These are phyloP conservation scores for Diaporthe sp. DNA, from an alignment of 2,329 filamentous ascomycete species.

Conservation along the genomic window DNA sequence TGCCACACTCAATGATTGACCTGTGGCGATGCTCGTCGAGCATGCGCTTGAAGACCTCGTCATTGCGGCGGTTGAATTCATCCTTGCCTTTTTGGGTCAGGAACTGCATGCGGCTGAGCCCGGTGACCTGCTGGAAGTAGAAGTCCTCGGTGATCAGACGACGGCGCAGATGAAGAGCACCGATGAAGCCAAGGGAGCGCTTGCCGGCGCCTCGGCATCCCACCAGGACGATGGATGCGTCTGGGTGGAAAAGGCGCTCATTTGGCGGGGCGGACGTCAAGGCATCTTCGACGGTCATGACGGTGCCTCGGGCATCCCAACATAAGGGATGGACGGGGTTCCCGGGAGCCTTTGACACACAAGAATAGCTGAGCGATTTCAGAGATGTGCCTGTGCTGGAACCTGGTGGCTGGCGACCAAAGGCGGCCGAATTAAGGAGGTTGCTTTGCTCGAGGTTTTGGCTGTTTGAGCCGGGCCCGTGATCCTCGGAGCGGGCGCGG, in stretches of 20 bases:
- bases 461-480: not conserved
- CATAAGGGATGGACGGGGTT: constrained; percentile 1
- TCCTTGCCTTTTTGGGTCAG: constrained; percentile 69
- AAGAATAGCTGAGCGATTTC: not conserved
- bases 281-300: constrained; percentile 38
- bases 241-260: constrained; percentile 59
- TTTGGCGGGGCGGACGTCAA: constrained; percentile 47
- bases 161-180: constrained; percentile 73
- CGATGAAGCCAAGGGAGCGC: constrained; percentile 77
- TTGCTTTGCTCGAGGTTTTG: not conserved
- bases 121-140: constrained; percentile 73
- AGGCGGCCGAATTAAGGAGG: not conserved
- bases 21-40: constrained; percentile 67
- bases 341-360: not conserved
- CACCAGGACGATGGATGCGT: constrained; percentile 77
- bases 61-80: constrained; percentile 71
- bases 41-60: constrained; percentile 70
- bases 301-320: constrained; percentile 37
- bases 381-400: not conserved
- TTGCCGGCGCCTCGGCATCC: constrained; percentile 79
- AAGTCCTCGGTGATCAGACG: constrained; percentile 76
- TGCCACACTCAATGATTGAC: constrained; percentile 77
- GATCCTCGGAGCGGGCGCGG: constrained; percentile 13
- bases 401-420: not conserved
- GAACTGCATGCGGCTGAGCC: constrained; percentile 68